phyloP scores from a whole-genome alignment of 352 stramenopile species.

The Phytophthora vignae region DNA sequence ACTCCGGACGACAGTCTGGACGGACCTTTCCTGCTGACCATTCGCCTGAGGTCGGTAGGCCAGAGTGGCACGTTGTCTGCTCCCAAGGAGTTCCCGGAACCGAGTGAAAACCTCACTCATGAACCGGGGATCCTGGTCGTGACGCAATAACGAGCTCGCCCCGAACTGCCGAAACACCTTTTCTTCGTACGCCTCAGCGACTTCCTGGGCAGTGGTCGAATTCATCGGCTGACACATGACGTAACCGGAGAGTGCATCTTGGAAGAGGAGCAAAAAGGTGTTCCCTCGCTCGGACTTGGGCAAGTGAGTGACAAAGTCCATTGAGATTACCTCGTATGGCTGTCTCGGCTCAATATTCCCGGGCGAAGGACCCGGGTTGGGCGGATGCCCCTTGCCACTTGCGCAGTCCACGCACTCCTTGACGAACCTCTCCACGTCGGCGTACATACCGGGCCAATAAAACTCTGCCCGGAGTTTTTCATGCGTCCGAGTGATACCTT shows the following conservation, averaged over 20 bases:
- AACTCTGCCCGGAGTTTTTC: not conserved
- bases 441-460: not conserved
- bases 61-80: slow-evolving; percentile 31
- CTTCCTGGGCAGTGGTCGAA: slow-evolving; percentile 11
- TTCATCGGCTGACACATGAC: slow-evolving; percentile 34
- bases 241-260: slow-evolving; percentile 1
- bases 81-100: slow-evolving; percentile 32
- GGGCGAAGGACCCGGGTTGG: slow-evolving; percentile 3
- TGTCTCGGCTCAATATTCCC: slow-evolving; percentile 5
- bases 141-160: slow-evolving; percentile 25
- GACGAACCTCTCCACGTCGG: not conserved
- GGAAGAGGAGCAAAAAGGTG: slow-evolving; percentile 7
- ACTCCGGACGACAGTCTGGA: slow-evolving; percentile 35
- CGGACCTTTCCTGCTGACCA: slow-evolving; percentile 39
- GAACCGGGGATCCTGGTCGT: slow-evolving; percentile 37
- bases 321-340: slow-evolving; percentile 18
- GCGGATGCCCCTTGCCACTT: not conserved
- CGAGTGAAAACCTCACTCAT: slow-evolving; percentile 35
- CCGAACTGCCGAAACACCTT: slow-evolving; percentile 35
- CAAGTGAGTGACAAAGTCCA: slow-evolving; percentile 22
- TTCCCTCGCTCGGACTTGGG: slow-evolving; percentile 1
- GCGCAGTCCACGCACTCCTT: not conserved
- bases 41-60: slow-evolving; percentile 44
- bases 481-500: not conserved
- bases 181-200: slow-evolving; percentile 33